Conservation (phyloP, 2,329 filamentous ascomycete genomes). For the Monascus ruber region DNA sequence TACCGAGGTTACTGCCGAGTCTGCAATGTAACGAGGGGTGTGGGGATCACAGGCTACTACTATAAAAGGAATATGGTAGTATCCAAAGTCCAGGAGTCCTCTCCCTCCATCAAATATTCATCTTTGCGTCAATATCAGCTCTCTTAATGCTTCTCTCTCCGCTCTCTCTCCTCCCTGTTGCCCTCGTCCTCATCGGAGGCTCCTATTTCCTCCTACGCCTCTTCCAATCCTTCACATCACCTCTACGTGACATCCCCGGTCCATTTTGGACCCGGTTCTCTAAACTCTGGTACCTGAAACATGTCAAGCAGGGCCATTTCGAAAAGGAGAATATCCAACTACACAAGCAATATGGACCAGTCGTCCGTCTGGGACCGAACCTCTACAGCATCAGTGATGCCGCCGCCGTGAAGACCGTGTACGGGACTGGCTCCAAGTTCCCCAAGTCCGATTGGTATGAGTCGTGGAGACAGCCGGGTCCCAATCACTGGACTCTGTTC, state of each 20-base stretch:
- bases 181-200: constrained; percentile 5
- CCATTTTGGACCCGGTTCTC: constrained; percentile 36
- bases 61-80: too few relatives aligned
- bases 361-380: constrained; percentile 39
- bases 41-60: too few relatives aligned
- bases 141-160: too few relatives aligned
- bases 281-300: constrained; percentile 33
- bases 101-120: too few relatives aligned
- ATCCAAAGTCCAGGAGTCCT: too few relatives aligned
- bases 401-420: constrained; percentile 31
- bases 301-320: constrained; percentile 26
- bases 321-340: constrained; percentile 29
- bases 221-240: constrained; percentile 15
- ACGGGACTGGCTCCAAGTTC: constrained; percentile 30
- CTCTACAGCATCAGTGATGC: constrained; percentile 37
- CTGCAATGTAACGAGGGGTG: too few relatives aligned
- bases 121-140: too few relatives aligned
- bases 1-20: too few relatives aligned
- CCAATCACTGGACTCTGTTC: constrained; percentile 21
- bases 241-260: constrained; percentile 33
- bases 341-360: constrained; percentile 29
- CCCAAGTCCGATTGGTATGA: constrained; percentile 28
- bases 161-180: constrained; percentile 4
- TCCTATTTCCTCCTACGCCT: constrained; percentile 9
- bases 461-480: constrained; percentile 13